Conservation (phyloP, 2,329 filamentous ascomycete genomes). For the Chrysoporthe puriensis region DNA sequence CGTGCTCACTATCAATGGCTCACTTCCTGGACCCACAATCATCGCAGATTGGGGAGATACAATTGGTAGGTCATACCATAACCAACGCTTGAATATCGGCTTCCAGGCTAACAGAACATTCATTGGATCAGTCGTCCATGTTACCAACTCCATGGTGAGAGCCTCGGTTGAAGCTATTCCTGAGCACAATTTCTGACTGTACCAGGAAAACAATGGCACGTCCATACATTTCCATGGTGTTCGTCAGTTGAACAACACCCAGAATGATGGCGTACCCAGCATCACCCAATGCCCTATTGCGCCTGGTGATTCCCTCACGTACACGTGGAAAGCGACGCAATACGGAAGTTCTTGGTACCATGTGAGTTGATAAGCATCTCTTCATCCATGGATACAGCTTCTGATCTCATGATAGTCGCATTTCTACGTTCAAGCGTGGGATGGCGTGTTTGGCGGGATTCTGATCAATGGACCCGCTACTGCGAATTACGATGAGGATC, state of each 20-base stretch:
- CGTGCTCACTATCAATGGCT: constrained; percentile 46
- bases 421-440: constrained; percentile 14
- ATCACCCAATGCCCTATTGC: constrained; percentile 50
- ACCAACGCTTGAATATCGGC: background rate
- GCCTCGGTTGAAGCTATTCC: constrained; percentile 29
- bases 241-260: constrained; percentile 37
- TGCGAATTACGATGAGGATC: constrained; percentile 15
- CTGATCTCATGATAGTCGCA: constrained; percentile 17
- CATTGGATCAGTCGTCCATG: background rate
- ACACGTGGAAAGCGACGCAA: constrained; percentile 58
- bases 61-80: constrained; percentile 24
- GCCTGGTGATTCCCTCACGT: constrained; percentile 55
- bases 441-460: constrained; percentile 16
- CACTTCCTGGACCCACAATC: constrained; percentile 51
- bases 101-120: constrained; percentile 13
- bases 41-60: constrained; percentile 21
- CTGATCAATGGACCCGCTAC: constrained; percentile 19
- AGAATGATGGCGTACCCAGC: constrained; percentile 21
- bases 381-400: background rate
- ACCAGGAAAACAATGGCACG: constrained; percentile 41
- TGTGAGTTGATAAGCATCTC: background rate
- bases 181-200: constrained; percentile 35
- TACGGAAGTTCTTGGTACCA: constrained; percentile 64
- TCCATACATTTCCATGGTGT: constrained; percentile 46
- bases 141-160: constrained; percentile 29